Base-by-base conservation (phyloP, 1,284 basidiomycete species). In the Rhodotorula sp. region DNA sequence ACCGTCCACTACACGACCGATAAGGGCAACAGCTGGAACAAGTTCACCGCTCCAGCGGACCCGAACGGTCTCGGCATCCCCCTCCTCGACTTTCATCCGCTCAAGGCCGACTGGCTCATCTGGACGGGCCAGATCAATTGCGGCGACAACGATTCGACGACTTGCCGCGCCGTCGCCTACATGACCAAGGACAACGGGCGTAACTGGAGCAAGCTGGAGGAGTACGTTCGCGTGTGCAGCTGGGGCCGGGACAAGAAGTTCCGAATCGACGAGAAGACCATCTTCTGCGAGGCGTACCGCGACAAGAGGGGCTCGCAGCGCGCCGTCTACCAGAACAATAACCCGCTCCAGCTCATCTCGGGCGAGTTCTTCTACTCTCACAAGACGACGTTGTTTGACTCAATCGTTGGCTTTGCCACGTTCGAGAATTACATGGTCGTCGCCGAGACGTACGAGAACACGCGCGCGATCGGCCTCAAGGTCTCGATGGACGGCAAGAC, bases 401-500 rank as follows among this genome's bases (percentile, higher is more conserved):
- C 88, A 53, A 88, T 98, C 64, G 91, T 94, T 73, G 95, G 95
- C 4, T 97, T 94, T 82, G 90, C 96, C 0, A 95, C 94, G 79
- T 99, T 99, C 81, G 92, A 92, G 6, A 91, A 98, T 82, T 99
- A 90, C 79, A 84, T 98, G 77, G 87, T 98, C 52, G 94, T 97
- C 30, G 95, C 95, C 22, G 88, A 95, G 85, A 90, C 96, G 59
- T 81, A 87, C 36, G 84, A 86, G 20, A 77, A 82, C 56, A 84
- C 81, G 51, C 85, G 85, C 34, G 84, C 88, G 0, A 82, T 97
- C 46, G 88, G 89, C 54, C 84, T 99, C 20, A 89, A 95, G 79
- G 92, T 98, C 8, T 98, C 95, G 9, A 81, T 99, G 29, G 91
- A 99, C 77, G 95, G 92, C 7, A 82, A 86, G 66, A 86, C 85